Conservation (phyloP, 306 rosid species). For the Lathyrus tuberosus region DNA sequence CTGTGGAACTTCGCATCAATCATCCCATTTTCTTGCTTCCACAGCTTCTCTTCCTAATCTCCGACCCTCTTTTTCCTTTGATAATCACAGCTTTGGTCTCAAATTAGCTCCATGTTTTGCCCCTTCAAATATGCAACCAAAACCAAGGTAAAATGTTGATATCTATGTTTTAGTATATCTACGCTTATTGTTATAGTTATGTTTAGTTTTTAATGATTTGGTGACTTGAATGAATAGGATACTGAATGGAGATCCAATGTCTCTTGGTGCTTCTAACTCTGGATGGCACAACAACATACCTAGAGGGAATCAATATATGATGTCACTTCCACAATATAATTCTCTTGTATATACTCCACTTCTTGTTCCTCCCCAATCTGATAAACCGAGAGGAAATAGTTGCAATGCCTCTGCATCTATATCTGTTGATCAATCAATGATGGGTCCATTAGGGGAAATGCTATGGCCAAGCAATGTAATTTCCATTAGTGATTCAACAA, state of each 20-base stretch:
- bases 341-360: conserved; percentile 45
- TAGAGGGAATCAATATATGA: conserved; percentile 52
- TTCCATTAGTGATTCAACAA: conserved; percentile 38
- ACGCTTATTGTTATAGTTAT: conserved; percentile 3
- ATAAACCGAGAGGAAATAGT: conserved; percentile 58
- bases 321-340: conserved; percentile 46
- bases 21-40: conserved; percentile 47
- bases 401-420: conserved; percentile 53
- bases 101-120: conserved; percentile 39
- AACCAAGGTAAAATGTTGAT: conserved; percentile 45
- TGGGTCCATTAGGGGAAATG: conserved; percentile 79
- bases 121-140: conserved; percentile 45
- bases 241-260: conserved; percentile 55
- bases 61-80: conserved; percentile 44
- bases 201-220: conserved; percentile 25
- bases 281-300: conserved; percentile 65
- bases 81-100: conserved; percentile 34
- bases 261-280: conserved; percentile 49
- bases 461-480: conserved; percentile 51
- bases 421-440: conserved; percentile 70
- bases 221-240: conserved; percentile 46
- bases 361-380: conserved; percentile 42
- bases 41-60: conserved; percentile 38
- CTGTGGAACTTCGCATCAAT: conserved; percentile 64
- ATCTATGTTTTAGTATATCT: too few species aligned